These are phyloP conservation scores for Hypoxylon lenormandii DNA, from an alignment of 495 filamentous ascomycete species.

Conservation along the genomic window DNA sequence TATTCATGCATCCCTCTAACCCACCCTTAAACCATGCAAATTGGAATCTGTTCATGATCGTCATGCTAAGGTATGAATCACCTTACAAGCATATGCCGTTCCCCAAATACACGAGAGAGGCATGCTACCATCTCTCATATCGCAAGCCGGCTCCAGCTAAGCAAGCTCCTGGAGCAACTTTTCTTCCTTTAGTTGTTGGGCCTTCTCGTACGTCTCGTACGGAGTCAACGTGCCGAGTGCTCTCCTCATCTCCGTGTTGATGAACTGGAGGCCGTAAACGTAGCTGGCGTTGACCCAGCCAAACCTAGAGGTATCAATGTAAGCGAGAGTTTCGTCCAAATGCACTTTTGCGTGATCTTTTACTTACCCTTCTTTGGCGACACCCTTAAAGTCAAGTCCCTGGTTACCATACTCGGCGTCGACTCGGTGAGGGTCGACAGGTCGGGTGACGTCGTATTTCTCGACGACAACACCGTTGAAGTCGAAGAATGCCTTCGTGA, in stretches of 20 bases:
- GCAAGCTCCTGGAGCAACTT: conserved; percentile 57
- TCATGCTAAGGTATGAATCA: not conserved
- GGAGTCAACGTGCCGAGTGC: conserved; percentile 85
- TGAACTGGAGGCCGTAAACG: conserved; percentile 84
- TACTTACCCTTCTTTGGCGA: conserved; percentile 92
- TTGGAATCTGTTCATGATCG: conserved; percentile 7
- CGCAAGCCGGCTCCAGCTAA: conserved; percentile 3
- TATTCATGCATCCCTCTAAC: conserved; percentile 9
- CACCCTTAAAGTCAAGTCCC: conserved; percentile 90
- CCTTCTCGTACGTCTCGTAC: conserved; percentile 77
- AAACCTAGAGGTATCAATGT: conserved; percentile 70
- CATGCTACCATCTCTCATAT: conserved; percentile 2
- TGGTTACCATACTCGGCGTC: conserved; percentile 98
- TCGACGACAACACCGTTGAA: conserved; percentile 98
- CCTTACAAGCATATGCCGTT: conserved; percentile 11
- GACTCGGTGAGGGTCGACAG: conserved; percentile 88
- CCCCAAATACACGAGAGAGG: conserved; percentile 7
- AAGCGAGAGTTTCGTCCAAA: conserved; percentile 37
- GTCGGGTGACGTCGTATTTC: conserved; percentile 95
- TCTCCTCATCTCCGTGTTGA: conserved; percentile 84
- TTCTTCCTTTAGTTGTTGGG: conserved; percentile 59
- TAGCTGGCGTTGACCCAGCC: conserved; percentile 99
- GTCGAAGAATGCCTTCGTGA: conserved; percentile 94
- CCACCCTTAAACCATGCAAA: conserved; percentile 16
- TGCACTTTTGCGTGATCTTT: conserved; percentile 19